These are phyloP conservation scores for Gynandropsis gynandra DNA, from an alignment of 345 rosid species.

Conservation along the genomic window DNA sequence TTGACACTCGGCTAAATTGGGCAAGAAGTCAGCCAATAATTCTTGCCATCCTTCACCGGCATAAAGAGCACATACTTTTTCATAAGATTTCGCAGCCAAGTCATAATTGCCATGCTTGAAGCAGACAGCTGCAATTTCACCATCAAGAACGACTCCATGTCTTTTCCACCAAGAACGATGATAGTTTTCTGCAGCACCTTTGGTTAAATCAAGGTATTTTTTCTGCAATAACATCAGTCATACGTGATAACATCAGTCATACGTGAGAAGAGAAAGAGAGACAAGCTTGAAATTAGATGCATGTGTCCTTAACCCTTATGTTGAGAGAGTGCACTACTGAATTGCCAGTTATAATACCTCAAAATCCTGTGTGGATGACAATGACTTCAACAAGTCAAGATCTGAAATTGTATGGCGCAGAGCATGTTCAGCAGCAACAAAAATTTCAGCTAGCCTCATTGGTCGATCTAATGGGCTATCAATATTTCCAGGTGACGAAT, in stretches of 20 bases:
- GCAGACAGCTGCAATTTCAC: conserved; percentile 94
- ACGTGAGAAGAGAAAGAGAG: conserved; percentile 12
- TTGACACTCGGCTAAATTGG: conserved; percentile 93
- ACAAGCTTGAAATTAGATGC: conserved; percentile 7
- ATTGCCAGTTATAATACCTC: conserved; percentile 50
- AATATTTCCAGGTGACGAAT: conserved; percentile 78
- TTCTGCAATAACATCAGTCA: conserved; percentile 44
- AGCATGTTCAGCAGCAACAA: conserved; percentile 92
- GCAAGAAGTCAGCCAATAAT: conserved; percentile 87
- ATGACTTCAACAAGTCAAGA: conserved; percentile 54
- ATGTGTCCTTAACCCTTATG: background rate
- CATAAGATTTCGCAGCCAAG: conserved; percentile 92
- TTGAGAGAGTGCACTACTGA: conserved; percentile 13
- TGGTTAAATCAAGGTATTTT: conserved; percentile 78
- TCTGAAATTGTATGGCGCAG: conserved; percentile 64
- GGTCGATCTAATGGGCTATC: conserved; percentile 82
- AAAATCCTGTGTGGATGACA: conserved; percentile 72
- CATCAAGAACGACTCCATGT: conserved; percentile 96
- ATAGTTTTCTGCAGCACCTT: conserved; percentile 96
- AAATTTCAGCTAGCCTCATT: conserved; percentile 94
- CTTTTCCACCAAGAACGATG: conserved; percentile 99
- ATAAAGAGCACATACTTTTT: conserved; percentile 94
- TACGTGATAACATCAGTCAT: background rate
- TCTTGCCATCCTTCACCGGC: conserved; percentile 99
- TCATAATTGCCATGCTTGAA: conserved; percentile 83